These are phyloP conservation scores for Diaporthe amygdali DNA, from an alignment of 2,329 filamentous ascomycete genomes.

Conservation along the genomic window DNA sequence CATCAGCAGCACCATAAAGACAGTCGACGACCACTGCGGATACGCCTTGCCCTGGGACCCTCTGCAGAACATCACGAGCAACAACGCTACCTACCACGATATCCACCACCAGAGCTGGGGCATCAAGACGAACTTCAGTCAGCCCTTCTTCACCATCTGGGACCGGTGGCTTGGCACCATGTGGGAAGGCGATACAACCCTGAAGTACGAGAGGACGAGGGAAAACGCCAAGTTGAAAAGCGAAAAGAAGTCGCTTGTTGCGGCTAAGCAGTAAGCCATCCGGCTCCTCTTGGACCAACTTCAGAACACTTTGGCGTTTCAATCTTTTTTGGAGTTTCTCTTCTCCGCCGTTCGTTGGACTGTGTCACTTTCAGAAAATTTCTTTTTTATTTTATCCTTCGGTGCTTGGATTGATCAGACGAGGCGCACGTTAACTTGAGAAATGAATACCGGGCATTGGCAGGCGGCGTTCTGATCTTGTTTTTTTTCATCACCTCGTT, in stretches of 20 bases:
- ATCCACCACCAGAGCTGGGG: slow-evolving; percentile 99
- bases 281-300: neutral
- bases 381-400: neutral
- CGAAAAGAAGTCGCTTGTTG: slow-evolving; percentile 39
- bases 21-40: slow-evolving; percentile 96
- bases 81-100: slow-evolving; percentile 96
- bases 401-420: slow-evolving; percentile 13
- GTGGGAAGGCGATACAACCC: slow-evolving; percentile 70
- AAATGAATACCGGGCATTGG: slow-evolving; percentile 10
- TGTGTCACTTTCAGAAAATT: neutral
- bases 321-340: neutral
- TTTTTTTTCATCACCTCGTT: neutral
- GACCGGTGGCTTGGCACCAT: slow-evolving; percentile 81
- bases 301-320: neutral
- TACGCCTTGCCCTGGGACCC: slow-evolving; percentile 97
- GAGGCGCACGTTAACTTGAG: neutral
- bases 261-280: slow-evolving; percentile 15
- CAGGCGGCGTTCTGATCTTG: slow-evolving; percentile 17
- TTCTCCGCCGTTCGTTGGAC: neutral
- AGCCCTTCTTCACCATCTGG: slow-evolving; percentile 97
- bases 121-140: slow-evolving; percentile 93
- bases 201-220: slow-evolving; percentile 48
- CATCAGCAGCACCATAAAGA: slow-evolving; percentile 88
- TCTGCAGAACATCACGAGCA: slow-evolving; percentile 87
- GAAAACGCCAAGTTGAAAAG: slow-evolving; percentile 40